Conservation (phyloP, 108 stramenopile genomes). For the Cyclotella cryptica region DNA sequence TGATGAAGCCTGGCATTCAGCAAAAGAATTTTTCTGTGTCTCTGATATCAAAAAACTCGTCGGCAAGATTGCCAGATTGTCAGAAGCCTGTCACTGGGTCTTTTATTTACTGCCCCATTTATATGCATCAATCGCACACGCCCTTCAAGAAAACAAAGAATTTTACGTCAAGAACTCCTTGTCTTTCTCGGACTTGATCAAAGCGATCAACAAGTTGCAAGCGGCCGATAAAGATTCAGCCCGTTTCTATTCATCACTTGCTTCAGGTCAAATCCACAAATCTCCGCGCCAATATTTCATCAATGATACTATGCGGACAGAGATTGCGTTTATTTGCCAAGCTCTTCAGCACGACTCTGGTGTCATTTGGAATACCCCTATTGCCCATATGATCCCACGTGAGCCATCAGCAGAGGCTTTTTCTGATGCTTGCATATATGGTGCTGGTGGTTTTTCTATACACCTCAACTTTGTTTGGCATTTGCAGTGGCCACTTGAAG, state of each 20-base stretch:
- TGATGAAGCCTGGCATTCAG: background rate
- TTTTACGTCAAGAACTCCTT: background rate
- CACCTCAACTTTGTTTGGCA: too few species aligned
- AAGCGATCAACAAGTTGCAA: conserved; percentile 2
- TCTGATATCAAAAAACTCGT: background rate
- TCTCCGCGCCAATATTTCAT: conserved; percentile 5
- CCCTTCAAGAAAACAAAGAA: conserved; percentile 4
- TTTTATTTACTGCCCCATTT: too few species aligned
- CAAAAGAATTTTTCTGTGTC: background rate
- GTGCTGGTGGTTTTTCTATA: too few species aligned
- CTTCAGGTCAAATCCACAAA: background rate
- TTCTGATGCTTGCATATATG: too few species aligned
- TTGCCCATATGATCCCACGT: too few species aligned
- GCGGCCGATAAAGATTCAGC: background rate
- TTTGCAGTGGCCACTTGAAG: conserved; percentile 7
- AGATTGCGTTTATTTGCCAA: conserved; percentile 22
- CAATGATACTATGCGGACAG: conserved; percentile 12
- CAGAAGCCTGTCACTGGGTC: too few species aligned
- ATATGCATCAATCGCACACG: conserved; percentile 25
- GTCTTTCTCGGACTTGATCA: conserved; percentile 1
- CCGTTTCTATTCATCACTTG: background rate
- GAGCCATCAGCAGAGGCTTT: too few species aligned
- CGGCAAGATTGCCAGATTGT: conserved; percentile 23
- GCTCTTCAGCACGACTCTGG: conserved; percentile 7
- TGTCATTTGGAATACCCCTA: conserved; percentile 28